Evolutionary conservation across 441 rosid genomes (phyloP).

Genomic region (Sinapis alba): DNA sequence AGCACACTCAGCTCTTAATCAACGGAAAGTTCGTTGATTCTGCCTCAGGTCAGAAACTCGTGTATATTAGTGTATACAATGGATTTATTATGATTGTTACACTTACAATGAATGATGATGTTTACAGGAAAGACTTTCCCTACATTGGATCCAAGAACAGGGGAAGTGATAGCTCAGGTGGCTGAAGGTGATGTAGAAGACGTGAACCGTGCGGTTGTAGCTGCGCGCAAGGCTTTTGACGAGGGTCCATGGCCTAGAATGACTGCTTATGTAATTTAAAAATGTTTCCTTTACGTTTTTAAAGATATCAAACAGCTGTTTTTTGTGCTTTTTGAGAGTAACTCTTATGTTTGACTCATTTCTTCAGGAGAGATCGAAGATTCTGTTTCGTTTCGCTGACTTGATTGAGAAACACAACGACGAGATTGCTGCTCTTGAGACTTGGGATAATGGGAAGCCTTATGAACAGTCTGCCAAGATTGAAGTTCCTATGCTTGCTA

Average conservation of each 20-base stretch:
- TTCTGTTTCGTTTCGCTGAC: conserved; percentile 61
- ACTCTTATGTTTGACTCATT: not conserved
- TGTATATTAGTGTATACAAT: too few relatives aligned
- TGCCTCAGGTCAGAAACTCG: conserved; percentile 57
- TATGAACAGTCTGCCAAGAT: conserved; percentile 51
- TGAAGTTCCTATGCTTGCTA: conserved; percentile 56
- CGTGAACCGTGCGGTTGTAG: conserved; percentile 52
- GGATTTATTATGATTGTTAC: not conserved
- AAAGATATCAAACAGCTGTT: not conserved
- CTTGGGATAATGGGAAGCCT: conserved; percentile 68
- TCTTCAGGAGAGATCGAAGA: conserved; percentile 56
- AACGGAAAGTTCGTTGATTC: conserved; percentile 66
- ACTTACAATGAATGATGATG: not conserved
- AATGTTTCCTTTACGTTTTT: not conserved
- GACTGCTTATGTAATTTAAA: conserved; percentile 44
- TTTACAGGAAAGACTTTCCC: conserved; percentile 48
- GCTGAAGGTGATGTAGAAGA: conserved; percentile 57
- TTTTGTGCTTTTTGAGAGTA: conserved; percentile 5
- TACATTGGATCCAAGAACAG: conserved; percentile 51
- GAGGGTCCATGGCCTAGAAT: conserved; percentile 60
- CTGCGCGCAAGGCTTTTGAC: conserved; percentile 60
- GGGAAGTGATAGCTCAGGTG: conserved; percentile 56
- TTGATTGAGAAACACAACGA: conserved; percentile 59
- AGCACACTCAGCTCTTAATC: conserved; percentile 58
- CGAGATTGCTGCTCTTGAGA: conserved; percentile 60